These are phyloP conservation scores for Phytophthora macrochlamydospora DNA, from an alignment of 352 stramenopile species.

Conservation along the genomic window DNA sequence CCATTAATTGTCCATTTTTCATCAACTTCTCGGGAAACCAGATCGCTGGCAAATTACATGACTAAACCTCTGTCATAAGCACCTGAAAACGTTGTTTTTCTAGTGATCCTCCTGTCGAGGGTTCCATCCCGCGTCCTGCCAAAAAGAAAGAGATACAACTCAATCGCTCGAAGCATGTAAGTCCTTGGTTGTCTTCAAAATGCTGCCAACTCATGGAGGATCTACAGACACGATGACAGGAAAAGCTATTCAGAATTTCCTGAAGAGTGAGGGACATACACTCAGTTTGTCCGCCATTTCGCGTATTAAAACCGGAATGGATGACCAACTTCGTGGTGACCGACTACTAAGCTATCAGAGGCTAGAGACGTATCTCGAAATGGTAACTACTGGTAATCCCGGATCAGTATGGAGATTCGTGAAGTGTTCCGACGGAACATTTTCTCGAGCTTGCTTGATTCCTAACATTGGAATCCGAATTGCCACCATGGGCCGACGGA, in stretches of 20 bases:
- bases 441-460: background rate
- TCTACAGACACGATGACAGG: background rate
- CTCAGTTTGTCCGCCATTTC: background rate
- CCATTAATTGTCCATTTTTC: conserved; percentile 11
- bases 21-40: conserved; percentile 2
- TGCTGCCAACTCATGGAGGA: background rate
- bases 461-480: background rate
- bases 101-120: background rate
- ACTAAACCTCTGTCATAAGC: conserved; percentile 9
- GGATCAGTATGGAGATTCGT: background rate
- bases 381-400: background rate
- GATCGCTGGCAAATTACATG: conserved; percentile 5
- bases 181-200: background rate
- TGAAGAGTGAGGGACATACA: background rate
- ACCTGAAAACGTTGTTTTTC: conserved; percentile 1
- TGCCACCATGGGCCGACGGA: conserved; percentile 6
- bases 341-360: background rate
- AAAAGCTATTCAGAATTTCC: background rate
- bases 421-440: background rate
- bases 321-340: conserved; percentile 1
- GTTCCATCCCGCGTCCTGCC: background rate
- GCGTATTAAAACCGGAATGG: background rate
- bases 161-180: background rate
- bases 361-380: background rate
- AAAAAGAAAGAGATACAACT: background rate